Base-by-base conservation (phyloP, 2,329 filamentous ascomycete genomes). In the Nothopassalora personata region DNA sequence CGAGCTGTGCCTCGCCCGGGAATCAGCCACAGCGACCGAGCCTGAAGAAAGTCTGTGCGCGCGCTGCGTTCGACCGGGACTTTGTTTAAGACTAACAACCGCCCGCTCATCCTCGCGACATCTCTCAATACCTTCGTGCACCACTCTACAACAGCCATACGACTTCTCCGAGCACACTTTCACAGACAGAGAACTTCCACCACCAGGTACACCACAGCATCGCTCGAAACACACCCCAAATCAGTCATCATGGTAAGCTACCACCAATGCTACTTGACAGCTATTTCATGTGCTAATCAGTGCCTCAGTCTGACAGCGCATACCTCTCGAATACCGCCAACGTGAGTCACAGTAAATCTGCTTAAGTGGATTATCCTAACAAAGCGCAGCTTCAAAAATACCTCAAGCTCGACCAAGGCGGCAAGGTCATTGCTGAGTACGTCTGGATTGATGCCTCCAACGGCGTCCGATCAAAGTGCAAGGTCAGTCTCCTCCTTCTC, bases 371-470 rank as follows among this genome's bases (percentile, higher is more conserved):
- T 36, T 33, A 13, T 36, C 18, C 63, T 63, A 36, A 64, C 60
- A 60, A 34, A 53, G 45, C 47, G n/a, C 77, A 96, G 91, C 86
- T 97, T 77, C 81, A 88, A 77, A 97, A 97, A 80, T 97, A 93
- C 84, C 86, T 94, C 79, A 82, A 82, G 73, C 89, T 97, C 72
- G 88, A 91, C 76, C 93, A 97, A 82, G 90, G 88, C 77, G 92
- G 91, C 76, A 81, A 80, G 70, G 82, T 95, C 74, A 94, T 96
- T 78, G 93, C 91, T 73, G 93, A 97, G 81, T 97, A 97, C 80
- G 86, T 97, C 82, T 97, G 93, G 93, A 88, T 97, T 75, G 92
- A 97, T 74, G 82, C 89, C 66, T 78, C 80, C 66, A 91, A 92
- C 75, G 87, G 88, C 72, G 84, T 90, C 70, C 91, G 94, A 72